phyloP scores from a whole-genome alignment of 352 stramenopile genomes.

The Globisporangium cylindrosporum region DNA sequence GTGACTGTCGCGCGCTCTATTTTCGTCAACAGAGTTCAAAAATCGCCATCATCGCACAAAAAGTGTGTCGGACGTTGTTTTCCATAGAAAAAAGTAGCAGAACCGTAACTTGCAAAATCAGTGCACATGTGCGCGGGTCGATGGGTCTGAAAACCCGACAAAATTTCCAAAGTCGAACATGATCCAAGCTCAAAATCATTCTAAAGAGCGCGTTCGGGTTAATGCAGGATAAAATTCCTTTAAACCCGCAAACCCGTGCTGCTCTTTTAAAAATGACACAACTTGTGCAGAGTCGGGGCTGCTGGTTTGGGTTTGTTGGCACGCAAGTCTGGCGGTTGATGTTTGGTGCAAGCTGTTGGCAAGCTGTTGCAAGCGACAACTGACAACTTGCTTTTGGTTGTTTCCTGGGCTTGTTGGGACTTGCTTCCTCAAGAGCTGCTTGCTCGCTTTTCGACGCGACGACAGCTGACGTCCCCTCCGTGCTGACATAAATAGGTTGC shows the following conservation, averaged over 20 bases:
- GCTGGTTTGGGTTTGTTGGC: neutral
- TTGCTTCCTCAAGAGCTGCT: neutral
- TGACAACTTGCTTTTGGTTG: neutral
- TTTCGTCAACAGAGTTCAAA: neutral
- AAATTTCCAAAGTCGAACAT: neutral
- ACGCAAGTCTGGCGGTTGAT: neutral
- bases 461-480: conserved; percentile 5
- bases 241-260: neutral
- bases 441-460: conserved; percentile 5
- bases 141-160: neutral
- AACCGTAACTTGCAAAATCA: conserved; percentile 4
- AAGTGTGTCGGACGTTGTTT: neutral
- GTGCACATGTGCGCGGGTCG: neutral
- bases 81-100: neutral
- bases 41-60: neutral
- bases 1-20: conserved; percentile 9
- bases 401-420: neutral
- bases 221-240: neutral
- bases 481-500: conserved; percentile 17
- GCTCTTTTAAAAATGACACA: neutral
- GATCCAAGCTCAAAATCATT: neutral
- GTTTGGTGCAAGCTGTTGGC: neutral
- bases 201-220: neutral
- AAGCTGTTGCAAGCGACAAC: no score
- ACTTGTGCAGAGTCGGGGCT: neutral